Base-by-base conservation (phyloP, 352 stramenopile species). In the Phytophthora idaei region DNA sequence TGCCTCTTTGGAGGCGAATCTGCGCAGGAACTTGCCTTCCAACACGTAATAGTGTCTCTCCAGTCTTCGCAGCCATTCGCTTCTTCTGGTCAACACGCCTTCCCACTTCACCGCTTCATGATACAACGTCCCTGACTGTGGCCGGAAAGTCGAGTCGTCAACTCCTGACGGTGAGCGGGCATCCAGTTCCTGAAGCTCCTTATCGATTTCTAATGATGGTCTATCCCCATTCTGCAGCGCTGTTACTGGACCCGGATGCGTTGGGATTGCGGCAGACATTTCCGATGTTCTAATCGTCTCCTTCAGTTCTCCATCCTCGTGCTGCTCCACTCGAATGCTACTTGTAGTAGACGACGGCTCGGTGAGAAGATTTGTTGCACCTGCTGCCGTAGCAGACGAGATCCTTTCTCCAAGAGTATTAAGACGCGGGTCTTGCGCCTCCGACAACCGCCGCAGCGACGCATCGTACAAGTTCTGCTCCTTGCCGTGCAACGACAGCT, bases 31-130 rank as follows among this genome's bases (percentile, higher is more conserved):
- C 59, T 93, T 95, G 36, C 86, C 87, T 59, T 94, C 83, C 27
- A 96, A 58, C 37, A 96, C 88, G 60, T 94, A 96, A 46, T 94
- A 96, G 49, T 94, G 87, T 29, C 90, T 90, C 49, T 96, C 88
- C 47, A 93, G 61, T 32, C 87, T 82, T 31, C 88, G 78, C 47
- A 96, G 55, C 88, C 88, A 96, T 57, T 96, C 88, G 58, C 83
- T 93, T 46, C 87, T 80, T 64, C 85, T 81, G 47, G 82, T 91
- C 49, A 96, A 56, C 25, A 92, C 77, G 32, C 88, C 88, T 74
- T 96, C 85, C 88, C 88, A 96, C 48, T 89, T 86, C 14, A 95
- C 85, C 0, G 85, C 84, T 60, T 95, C 87, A 48, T 94, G 86
- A 67, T 92, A 92, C 41, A 92, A 59, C 37, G 84, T 90, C 0